phyloP scores from a whole-genome alignment of 352 stramenopile genomes.

The Pythium folliculosum region DNA sequence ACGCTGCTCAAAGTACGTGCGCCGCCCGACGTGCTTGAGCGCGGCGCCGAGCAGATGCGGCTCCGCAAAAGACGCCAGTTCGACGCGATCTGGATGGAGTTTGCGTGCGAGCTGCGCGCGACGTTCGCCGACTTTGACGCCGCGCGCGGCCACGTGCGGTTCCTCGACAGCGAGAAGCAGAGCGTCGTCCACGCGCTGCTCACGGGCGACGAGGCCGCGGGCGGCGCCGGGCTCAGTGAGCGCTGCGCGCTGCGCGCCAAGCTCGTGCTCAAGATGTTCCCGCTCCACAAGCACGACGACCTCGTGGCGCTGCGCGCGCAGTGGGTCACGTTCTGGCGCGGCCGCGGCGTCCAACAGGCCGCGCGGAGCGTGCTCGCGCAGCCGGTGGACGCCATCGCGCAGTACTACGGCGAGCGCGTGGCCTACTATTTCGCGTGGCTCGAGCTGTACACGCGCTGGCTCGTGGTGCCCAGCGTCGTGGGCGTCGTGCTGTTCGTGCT shows the following conservation, averaged over 20 bases:
- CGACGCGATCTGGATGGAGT: conserved; percentile 83
- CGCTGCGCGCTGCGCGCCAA: conserved; percentile 49
- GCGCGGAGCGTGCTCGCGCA: conserved; percentile 39
- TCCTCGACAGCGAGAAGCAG: conserved; percentile 84
- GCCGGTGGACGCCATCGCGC: conserved; percentile 82
- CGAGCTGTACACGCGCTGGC: conserved; percentile 90
- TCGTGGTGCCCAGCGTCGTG: conserved; percentile 75
- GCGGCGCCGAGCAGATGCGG: conserved; percentile 62
- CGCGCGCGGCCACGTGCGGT: conserved; percentile 41
- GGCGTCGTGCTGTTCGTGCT: conserved; percentile 72
- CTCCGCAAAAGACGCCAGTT: conserved; percentile 67
- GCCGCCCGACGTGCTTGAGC: conserved; percentile 61
- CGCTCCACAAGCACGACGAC: conserved; percentile 86
- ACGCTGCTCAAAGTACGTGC: conserved; percentile 79
- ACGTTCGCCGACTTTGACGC: conserved; percentile 73
- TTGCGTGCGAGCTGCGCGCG: conserved; percentile 60
- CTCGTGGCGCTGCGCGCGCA: conserved; percentile 51
- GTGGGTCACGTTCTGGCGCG: conserved; percentile 87
- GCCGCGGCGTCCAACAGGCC: neutral
- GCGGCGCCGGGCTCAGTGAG: conserved; percentile 72
- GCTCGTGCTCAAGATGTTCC: conserved; percentile 85
- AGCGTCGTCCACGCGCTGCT: conserved; percentile 73
- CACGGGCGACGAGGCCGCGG: conserved; percentile 33
- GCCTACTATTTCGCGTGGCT: conserved; percentile 94
- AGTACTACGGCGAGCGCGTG: conserved; percentile 91